Evolutionary conservation across 2,329 filamentous ascomycete species (phyloP).

Genomic region (Alternaria gaisen): DNA sequence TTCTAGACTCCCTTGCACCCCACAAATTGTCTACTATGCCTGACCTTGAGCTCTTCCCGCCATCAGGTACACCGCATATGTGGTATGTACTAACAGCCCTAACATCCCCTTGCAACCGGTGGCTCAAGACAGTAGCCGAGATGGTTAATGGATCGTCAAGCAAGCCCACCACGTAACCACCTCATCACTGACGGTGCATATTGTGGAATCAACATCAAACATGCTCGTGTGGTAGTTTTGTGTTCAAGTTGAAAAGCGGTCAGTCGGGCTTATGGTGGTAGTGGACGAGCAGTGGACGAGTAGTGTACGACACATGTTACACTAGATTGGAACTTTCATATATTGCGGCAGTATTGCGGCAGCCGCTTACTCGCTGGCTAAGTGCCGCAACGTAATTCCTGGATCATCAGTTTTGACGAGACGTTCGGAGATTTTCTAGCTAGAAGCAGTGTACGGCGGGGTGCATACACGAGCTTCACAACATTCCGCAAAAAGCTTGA

Average conservation of each 20-base stretch:
- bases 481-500: constrained; percentile 9
- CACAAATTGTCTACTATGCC: constrained; percentile 9
- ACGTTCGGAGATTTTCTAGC: constrained; percentile 7
- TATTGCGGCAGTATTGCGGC: constrained; percentile 14
- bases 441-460: constrained; percentile 3
- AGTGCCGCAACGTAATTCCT: constrained; percentile 2
- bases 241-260: not conserved
- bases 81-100: not conserved
- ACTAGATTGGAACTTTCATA: constrained; percentile 13
- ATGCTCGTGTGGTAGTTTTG: not conserved
- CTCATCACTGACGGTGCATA: not conserved
- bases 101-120: constrained; percentile 19
- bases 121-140: constrained; percentile 10
- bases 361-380: constrained; percentile 5
- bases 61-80: not conserved
- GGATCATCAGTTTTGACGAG: not conserved
- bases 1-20: constrained; percentile 4
- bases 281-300: not conserved
- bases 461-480: constrained; percentile 18
- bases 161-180: constrained; percentile 3
- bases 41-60: not conserved
- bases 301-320: not conserved
- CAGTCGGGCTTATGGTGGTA: not conserved
- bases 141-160: constrained; percentile 7
- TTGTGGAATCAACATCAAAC: not conserved